Percentiles rank a stretch among this genome's conserved stretches.
Conservation (phyloP, 140 eudicot species). For the Erigeron philadelphicus region DNA sequence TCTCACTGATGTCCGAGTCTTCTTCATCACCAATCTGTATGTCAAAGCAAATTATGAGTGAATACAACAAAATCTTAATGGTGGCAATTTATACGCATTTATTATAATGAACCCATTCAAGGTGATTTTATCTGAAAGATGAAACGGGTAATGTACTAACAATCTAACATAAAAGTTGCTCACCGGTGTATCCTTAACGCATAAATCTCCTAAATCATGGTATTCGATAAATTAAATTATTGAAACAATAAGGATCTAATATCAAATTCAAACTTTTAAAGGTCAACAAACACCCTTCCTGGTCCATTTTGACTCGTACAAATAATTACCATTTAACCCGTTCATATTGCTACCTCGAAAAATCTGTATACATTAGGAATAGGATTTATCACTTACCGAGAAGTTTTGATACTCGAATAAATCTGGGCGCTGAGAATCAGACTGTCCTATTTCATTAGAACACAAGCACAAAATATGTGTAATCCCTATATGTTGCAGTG, state of each 20-base stretch:
- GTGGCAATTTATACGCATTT: neutral
- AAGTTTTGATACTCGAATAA: slow-evolving; percentile 69
- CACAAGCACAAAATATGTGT: slow-evolving; percentile 89
- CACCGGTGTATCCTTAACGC: slow-evolving; percentile 1
- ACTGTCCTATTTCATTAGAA: slow-evolving; percentile 92
- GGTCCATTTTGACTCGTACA: neutral
- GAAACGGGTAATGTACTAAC: neutral
- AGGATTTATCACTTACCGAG: slow-evolving; percentile 49
- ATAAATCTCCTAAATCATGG: neutral
- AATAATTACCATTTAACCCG: neutral
- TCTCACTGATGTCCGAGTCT: slow-evolving; percentile 62
- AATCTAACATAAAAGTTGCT: neutral
- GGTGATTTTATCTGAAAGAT: neutral
- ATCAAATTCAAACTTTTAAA: neutral
- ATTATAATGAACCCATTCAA: neutral
- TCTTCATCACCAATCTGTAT: slow-evolving; percentile 76
- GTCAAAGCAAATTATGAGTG: slow-evolving; percentile 7
- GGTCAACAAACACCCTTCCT: neutral
- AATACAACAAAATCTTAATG: neutral
- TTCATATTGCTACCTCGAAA: neutral
- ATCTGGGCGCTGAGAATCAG: slow-evolving; percentile 81
- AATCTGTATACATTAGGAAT: neutral
- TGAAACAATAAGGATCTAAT: neutral
- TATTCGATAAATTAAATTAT: neutral
- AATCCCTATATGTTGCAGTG: slow-evolving; percentile 85